Percentiles rank a stretch among this genome's conserved stretches.
Conservation (phyloP, 2,329 filamentous ascomycete genomes). For the Colletotrichum theobromicola region DNA sequence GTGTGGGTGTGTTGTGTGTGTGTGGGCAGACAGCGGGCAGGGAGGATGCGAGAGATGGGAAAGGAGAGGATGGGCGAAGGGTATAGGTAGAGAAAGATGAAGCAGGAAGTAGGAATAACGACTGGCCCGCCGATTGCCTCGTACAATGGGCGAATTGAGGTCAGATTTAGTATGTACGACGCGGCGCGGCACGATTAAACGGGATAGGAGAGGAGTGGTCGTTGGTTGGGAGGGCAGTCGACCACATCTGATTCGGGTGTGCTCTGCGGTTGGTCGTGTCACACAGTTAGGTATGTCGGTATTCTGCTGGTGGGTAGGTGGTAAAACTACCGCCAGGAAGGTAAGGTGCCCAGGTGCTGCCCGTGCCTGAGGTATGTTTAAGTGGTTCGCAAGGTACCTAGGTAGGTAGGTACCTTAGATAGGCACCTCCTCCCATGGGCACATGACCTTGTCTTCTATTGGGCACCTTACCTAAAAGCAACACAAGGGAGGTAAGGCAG, state of each 20-base stretch:
- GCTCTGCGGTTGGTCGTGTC: background rate
- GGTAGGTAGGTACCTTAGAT: background rate
- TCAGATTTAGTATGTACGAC: constrained; percentile 1
- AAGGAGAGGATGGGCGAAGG: background rate
- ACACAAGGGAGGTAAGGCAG: background rate
- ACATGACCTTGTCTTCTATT: background rate
- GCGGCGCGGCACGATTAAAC: constrained; percentile 8
- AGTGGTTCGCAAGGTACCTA: background rate
- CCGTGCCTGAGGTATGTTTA: background rate
- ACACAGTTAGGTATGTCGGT: background rate
- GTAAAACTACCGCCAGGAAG: background rate
- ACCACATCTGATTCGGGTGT: background rate
- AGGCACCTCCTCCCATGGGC: background rate
- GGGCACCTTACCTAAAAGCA: too few relatives aligned
- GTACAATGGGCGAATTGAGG: background rate
- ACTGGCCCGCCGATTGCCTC: background rate
- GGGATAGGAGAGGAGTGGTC: background rate
- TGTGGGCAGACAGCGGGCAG: background rate
- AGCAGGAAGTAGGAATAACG: background rate
- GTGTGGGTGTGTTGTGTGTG: too few relatives aligned
- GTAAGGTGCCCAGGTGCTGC: background rate
- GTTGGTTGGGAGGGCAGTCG: background rate
- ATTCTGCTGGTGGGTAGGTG: background rate
- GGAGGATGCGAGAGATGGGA: background rate
- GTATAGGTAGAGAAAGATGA: background rate